Percentiles rank a stretch among this genome's conserved stretches.
Conservation (phyloP, 768 basidiomycete species). For the Daedaleopsis sinensis region DNA sequence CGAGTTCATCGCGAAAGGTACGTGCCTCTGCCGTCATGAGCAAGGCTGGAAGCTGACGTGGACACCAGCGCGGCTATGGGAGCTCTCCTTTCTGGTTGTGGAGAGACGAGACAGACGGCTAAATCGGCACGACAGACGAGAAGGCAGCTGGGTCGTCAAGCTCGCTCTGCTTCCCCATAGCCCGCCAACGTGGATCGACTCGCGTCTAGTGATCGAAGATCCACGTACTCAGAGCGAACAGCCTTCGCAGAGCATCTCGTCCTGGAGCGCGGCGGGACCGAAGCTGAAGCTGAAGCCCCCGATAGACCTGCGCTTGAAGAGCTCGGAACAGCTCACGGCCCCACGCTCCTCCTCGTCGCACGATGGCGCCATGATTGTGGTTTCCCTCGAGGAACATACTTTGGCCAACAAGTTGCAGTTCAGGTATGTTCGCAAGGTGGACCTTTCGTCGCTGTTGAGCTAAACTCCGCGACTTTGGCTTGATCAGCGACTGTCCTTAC, state of each 20-base stretch:
- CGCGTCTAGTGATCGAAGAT: constrained; percentile 47
- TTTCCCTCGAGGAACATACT: constrained; percentile 20
- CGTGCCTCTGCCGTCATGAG: background rate
- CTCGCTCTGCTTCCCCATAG: constrained; percentile 57
- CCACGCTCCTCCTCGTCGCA: constrained; percentile 6
- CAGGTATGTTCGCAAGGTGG: constrained; percentile 3
- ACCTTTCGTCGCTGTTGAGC: background rate
- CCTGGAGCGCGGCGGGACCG: background rate
- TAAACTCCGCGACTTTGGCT: background rate
- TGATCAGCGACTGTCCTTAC: constrained; percentile 25
- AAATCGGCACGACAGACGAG: background rate
- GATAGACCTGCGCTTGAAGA: constrained; percentile 13
- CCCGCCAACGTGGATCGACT: constrained; percentile 58
- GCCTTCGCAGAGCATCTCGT: constrained; percentile 9
- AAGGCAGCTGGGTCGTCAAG: constrained; percentile 43
- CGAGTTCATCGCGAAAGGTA: constrained; percentile 55
- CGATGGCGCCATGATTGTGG: constrained; percentile 34
- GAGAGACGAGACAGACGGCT: background rate
- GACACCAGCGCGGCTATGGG: constrained; percentile 56
- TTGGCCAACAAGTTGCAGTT: constrained; percentile 14
- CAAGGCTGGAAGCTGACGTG: background rate
- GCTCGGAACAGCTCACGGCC: constrained; percentile 30
- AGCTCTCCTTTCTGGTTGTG: constrained; percentile 43
- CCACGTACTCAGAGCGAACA: constrained; percentile 11
- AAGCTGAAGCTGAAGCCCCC: constrained; percentile 8